A percentile compares a stretch with the other conserved stretches of the same genome.
Evolutionary conservation across 192 early-diverging fungal species (phyloP).

Genomic region (Podila verticillata): DNA sequence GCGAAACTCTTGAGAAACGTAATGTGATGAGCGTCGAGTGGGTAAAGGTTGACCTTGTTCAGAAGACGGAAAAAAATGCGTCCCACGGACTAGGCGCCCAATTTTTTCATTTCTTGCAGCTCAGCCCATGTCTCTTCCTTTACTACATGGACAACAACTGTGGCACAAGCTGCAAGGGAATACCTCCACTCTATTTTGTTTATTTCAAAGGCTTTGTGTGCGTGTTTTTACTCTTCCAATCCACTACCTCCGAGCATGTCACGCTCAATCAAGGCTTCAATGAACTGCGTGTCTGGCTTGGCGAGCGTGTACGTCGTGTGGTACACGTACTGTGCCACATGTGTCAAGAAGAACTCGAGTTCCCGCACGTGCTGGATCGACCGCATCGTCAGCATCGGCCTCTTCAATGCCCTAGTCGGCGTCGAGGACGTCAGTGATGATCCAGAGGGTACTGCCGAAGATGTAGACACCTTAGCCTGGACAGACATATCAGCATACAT

Average conservation of each 20-base stretch:
- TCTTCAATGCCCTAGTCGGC: conserved; percentile 56
- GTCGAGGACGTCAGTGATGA: neutral
- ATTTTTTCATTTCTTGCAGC: no score
- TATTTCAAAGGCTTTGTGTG: neutral
- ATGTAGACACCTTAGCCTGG: conserved; percentile 15
- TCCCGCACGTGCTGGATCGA: conserved; percentile 73
- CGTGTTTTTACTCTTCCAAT: neutral
- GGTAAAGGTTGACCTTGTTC: no score
- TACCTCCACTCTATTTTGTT: neutral
- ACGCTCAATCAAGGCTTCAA: conserved; percentile 76
- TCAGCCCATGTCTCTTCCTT: no score
- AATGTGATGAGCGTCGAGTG: no score
- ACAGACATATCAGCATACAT: conserved; percentile 20
- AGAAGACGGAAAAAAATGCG: no score
- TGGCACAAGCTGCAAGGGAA: no score
- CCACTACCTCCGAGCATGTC: conserved; percentile 63
- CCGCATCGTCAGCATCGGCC: conserved; percentile 81
- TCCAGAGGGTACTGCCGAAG: neutral
- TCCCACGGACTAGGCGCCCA: no score
- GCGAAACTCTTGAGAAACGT: no score
- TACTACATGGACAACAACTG: no score
- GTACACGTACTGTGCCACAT: conserved; percentile 79
- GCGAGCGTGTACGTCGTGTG: conserved; percentile 75
- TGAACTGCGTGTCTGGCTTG: conserved; percentile 78
- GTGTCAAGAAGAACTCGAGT: conserved; percentile 81